Evolutionary conservation across 805 yeast species (phyloP), one percentile per base, ranked within the genome.

Genomic region (Candida chilensis): DNA sequence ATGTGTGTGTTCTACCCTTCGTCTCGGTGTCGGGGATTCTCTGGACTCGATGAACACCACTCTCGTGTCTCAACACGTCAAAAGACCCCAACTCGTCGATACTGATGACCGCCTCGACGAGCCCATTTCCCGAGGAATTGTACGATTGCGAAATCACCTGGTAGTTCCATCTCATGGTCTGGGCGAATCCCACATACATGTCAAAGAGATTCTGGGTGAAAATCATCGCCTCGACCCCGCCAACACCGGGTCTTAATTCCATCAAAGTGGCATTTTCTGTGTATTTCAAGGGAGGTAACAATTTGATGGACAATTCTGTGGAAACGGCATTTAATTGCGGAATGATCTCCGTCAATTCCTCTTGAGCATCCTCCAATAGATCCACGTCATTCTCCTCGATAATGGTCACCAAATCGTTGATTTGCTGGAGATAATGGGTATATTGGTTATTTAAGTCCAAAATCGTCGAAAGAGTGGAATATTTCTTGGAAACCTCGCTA

Each of bases 21-120:
- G 84, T 71, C 50, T 92, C 98, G 0, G 98, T 92, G 15, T 74
- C 81, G 0, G 98, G 98, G 5, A 90, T 75, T 36, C 98, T 60
- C 51, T 92, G 98, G 1, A 92, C 98, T 26, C 98, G 62, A 52
- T 92, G 98, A 5, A 92, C 95, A 4, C 98, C 98, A 17, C 94
- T 86, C 50, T 92, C 98, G 44, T 73, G 78, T 37, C 90, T 67
- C 28, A 92, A 52, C 24, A 66, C 47, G 38, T 78, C 78, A 47
- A 79, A 92, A 0, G 94, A 67, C 0, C 94, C 94, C 0, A 80
- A 78, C 37, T 75, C 74, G 38, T 81, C 81, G 7, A 92, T 67
- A 27, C 75, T 55, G 17, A 92, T 54, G 10, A 85, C 77, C 9
- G 94, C 96, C 44, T 80, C 92, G 1, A 74, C 57, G 5, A 84